Base-by-base conservation (phyloP, 768 basidiomycete species). In the Russula foetens region DNA sequence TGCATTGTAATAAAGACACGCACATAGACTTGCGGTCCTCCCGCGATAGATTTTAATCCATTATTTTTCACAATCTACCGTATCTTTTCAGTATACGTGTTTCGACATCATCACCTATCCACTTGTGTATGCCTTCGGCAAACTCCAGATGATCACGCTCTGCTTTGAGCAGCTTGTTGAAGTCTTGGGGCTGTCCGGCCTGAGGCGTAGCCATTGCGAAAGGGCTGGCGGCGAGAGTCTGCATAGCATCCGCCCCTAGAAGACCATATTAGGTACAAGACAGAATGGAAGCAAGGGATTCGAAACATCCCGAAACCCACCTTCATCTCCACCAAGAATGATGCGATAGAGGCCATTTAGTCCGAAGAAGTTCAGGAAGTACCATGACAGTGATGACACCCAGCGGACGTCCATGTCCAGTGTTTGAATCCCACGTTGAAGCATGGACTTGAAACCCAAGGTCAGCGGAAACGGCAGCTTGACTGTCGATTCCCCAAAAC, bases 361-460 rank as follows among this genome's bases (percentile, higher is more conserved):
- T 56, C 96, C 96, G 73, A 99, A 98, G 75, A 98, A 91, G 77
- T 98, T 98, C 68, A 98, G 84, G 75, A 99, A 98, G 75, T 98
- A 99, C 97, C 97, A 98, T 19, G 92, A 95, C 56, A 98, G 78
- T 12, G 97, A 97, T 23, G 97, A 99, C 33, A 98, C 97, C 95
- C 97, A 99, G 74, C 92, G 84, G 12, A 98, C 97, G 72, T 98
- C 96, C 88, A 98, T 91, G 71, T 97, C 93, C 12, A 86, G 86
- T 0, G 95, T 95, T 70, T 93, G 88, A 50, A 98, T 90, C 26
- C 95, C 96, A 52, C 95, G 85, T 68, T 98, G 95, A 12, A 99
- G 83, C 89, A 99, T 96, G 15, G 91, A 88, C 72, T 98, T 98
- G 81, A 98, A 99, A 3, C 95, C 94, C 29, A 93, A 79, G 7